Evolutionary conservation across 208 protist genomes (phyloP).

Genomic region (Leishmania tropica): DNA sequence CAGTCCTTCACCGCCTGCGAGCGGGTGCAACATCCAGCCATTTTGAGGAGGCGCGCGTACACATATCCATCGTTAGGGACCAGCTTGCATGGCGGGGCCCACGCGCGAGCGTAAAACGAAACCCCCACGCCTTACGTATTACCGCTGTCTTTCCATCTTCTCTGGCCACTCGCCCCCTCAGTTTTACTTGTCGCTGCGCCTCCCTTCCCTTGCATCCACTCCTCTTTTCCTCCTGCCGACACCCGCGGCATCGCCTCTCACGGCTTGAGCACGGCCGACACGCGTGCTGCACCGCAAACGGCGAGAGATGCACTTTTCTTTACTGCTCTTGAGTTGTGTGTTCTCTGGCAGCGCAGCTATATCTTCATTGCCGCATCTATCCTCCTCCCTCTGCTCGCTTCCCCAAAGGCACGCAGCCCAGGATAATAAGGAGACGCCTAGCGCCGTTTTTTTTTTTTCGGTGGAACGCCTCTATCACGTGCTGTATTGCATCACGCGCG

Average conservation of each 20-base stretch:
- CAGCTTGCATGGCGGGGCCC: background rate
- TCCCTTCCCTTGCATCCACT: background rate
- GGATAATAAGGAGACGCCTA: background rate
- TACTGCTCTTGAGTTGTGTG: background rate
- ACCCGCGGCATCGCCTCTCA: background rate
- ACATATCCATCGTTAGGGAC: background rate
- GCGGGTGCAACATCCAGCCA: background rate
- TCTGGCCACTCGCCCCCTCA: background rate
- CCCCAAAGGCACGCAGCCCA: background rate
- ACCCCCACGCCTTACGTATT: background rate
- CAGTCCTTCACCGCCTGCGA: background rate
- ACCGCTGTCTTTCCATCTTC: background rate
- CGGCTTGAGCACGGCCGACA: background rate
- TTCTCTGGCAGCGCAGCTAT: background rate
- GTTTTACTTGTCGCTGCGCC: background rate
- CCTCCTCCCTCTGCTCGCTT: background rate
- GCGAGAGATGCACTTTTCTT: background rate
- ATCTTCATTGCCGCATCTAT: background rate
- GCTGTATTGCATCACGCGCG: background rate
- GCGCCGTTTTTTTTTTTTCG: background rate
- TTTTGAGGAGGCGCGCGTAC: background rate
- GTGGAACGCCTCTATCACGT: background rate
- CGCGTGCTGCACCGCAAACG: background rate
- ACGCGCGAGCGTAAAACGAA: background rate
- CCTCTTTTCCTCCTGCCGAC: background rate